Base-by-base conservation (phyloP, 2,329 filamentous ascomycete species). In the Fusarium chaquense region DNA sequence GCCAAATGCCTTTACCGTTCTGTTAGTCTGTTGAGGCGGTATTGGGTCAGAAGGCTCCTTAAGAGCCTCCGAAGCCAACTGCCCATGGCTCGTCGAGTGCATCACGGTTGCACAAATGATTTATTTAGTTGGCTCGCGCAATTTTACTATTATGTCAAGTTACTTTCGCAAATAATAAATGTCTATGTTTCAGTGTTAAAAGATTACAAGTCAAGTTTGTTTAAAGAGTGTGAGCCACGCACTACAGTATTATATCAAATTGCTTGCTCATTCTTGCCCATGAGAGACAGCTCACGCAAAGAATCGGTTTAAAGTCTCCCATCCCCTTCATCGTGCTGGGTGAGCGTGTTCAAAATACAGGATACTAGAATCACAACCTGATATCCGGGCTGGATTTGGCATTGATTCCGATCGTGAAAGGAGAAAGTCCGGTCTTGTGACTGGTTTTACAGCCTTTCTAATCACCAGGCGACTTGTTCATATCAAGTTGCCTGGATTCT, bases 381-480 rank as follows among this genome's bases (percentile, higher is more conserved):
- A 9, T 28, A 8, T 28, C 8, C 9, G 7, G 7, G 26, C 6
- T 1, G 6, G 32, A 11, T 10, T 36, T n/a, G 5, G 11, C 9
- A n/a, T 40, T 12, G n/a, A 2, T 6, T 40, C 3, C 11, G 12
- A 20, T 7, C 11, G 11, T 7, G 5, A 13, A 40, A 20, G n/a
- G 6, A 40, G 2, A 4, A 12, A 7, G 6, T 18, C 11, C 1
- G 0, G 11, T 20, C 9, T 13, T 20, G 5, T 20, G 3, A 20
- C 10, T 38, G 4, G 12, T 13, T 13, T n/a, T 2, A 12, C 6
- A n/a, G 10, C 3, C 4, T 20, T 20, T 40, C n/a, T 12, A 40
- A 20, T 20, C 1, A 10, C 6, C n/a, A 20, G 3, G 6, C 11
- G 6, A 12, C n/a, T 20, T 40, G 33, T 8, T 20, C 8, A 12